Evolutionary conservation across 371 early-diverging fungal genomes (phyloP).

Genomic region (Mortierella sp.): DNA sequence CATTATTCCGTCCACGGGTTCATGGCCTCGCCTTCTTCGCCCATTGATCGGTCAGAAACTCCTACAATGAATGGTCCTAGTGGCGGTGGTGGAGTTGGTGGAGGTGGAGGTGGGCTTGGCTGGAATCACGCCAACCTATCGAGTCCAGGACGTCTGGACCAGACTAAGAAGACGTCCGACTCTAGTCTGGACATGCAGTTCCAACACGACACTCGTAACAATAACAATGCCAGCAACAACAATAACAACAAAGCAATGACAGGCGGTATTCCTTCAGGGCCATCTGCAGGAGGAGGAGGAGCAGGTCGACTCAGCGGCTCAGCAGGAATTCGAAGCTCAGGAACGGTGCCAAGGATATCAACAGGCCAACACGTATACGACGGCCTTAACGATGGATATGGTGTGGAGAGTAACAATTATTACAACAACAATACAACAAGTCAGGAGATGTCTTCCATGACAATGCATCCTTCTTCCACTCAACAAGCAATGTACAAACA

Average conservation of each 20-base stretch:
- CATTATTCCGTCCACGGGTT: conserved; percentile 49
- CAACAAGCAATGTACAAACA: conserved; percentile 24
- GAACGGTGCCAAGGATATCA: not conserved
- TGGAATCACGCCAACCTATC: conserved; percentile 47
- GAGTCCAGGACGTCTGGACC: conserved; percentile 45
- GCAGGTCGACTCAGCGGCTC: not conserved
- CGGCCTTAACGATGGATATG: not conserved
- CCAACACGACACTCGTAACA: conserved; percentile 17
- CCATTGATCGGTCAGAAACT: conserved; percentile 24
- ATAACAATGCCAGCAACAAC: conserved; percentile 7
- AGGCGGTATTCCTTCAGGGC: not conserved
- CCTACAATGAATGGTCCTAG: not conserved
- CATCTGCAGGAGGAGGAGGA: not conserved
- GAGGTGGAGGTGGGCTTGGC: not conserved
- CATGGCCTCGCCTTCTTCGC: conserved; percentile 21
- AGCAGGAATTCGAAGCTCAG: not conserved
- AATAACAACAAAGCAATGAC: not conserved
- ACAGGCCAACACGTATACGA: not conserved
- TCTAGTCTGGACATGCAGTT: conserved; percentile 38
- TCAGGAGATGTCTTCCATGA: conserved; percentile 25
- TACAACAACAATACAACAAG: conserved; percentile 11
- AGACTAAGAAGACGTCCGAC: conserved; percentile 35
- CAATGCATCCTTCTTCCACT: conserved; percentile 2
- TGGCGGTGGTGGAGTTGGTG: not conserved
- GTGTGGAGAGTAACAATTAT: not conserved